phyloP scores from a whole-genome alignment of 805 yeast genomes.

The Kodamaea hsintzibuensis region DNA sequence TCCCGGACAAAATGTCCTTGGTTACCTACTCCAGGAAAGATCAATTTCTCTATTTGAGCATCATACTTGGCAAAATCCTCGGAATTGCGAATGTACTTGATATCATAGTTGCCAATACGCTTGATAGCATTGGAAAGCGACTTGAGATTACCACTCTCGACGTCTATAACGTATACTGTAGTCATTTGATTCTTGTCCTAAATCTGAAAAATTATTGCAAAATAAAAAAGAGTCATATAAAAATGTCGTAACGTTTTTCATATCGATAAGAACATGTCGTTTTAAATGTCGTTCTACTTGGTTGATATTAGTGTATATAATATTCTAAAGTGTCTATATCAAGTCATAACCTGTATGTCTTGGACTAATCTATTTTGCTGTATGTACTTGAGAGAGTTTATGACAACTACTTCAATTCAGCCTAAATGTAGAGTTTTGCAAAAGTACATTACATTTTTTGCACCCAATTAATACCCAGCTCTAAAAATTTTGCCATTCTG shows the following conservation, averaged over 20 bases:
- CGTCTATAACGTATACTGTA: constrained; percentile 75
- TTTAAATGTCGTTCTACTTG: too few relatives aligned
- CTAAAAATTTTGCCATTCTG: too few relatives aligned
- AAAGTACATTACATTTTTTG: background rate
- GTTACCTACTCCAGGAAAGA: constrained; percentile 97
- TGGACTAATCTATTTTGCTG: background rate
- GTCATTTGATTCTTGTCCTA: constrained; percentile 1
- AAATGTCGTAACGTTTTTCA: background rate
- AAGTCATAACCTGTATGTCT: background rate
- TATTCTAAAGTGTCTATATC: background rate
- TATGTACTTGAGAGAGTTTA: background rate
- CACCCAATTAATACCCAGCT: background rate
- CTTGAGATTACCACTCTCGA: constrained; percentile 90
- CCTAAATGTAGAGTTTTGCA: background rate
- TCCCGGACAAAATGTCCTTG: constrained; percentile 90
- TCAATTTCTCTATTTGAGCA: constrained; percentile 52
- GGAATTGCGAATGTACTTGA: constrained; percentile 59
- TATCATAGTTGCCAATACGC: constrained; percentile 64
- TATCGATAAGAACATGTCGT: constrained; percentile 1
- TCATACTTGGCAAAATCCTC: constrained; percentile 49
- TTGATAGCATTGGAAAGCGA: constrained; percentile 87
- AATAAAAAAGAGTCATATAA: background rate
- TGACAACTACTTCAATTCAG: background rate
- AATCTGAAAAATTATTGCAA: constrained; percentile 1
- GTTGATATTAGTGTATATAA: too few relatives aligned